These are phyloP conservation scores for Penicillium sumatraense DNA, from an alignment of 2,329 filamentous ascomycete genomes.

Conservation along the genomic window DNA sequence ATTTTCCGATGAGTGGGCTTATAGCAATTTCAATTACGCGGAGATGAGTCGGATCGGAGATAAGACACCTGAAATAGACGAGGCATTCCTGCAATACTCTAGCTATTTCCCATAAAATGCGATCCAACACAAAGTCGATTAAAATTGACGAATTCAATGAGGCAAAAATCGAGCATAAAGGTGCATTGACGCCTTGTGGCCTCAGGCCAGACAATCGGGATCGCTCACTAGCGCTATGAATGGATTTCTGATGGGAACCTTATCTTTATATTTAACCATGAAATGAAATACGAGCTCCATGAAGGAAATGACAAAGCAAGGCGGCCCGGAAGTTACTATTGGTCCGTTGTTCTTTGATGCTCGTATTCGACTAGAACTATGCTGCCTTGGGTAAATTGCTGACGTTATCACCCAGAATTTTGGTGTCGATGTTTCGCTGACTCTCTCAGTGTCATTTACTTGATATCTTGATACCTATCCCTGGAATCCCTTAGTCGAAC, in stretches of 20 bases:
- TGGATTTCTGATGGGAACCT: neutral
- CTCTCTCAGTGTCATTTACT: neutral
- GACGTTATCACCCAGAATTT: neutral
- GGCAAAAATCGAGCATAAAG: too few species aligned
- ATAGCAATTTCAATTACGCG: constrained; percentile 20
- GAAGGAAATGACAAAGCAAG: neutral
- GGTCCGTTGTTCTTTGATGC: neutral
- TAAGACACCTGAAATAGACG: constrained; percentile 25
- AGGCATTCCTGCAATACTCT: constrained; percentile 20
- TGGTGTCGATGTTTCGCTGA: neutral
- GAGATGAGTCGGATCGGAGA: constrained; percentile 28
- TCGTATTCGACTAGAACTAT: neutral
- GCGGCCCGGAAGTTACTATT: neutral
- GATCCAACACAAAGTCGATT: neutral
- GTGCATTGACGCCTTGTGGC: too few species aligned
- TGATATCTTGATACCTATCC: neutral
- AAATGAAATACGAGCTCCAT: neutral
- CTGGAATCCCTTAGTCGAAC: neutral
- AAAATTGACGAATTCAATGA: neutral
- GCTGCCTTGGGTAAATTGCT: neutral
- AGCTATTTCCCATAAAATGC: constrained; percentile 7
- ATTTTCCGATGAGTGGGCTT: neutral
- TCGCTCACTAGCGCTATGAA: neutral
- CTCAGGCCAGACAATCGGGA: neutral
- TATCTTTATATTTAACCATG: neutral